phyloP scores from a whole-genome alignment of 2,329 filamentous ascomycete species.

The Trichophyton schoenleinii region DNA sequence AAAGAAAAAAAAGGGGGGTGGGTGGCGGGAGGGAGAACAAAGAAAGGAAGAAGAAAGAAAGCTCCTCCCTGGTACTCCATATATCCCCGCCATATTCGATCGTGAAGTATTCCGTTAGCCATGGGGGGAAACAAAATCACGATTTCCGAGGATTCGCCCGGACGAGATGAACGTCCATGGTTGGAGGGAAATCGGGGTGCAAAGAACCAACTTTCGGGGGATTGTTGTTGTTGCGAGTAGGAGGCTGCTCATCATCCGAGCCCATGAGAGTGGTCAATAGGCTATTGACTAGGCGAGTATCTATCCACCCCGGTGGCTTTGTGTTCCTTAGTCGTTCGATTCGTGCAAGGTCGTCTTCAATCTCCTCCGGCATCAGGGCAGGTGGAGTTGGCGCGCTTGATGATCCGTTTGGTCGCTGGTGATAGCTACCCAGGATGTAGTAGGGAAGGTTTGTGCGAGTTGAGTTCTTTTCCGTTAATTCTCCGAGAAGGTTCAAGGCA shows the following conservation, averaged over 20 bases:
- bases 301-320: conserved; percentile 32
- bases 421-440: conserved; percentile 35
- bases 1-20: not conserved
- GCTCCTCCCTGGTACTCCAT: too few species aligned
- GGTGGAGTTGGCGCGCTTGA: conserved; percentile 30
- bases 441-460: conserved; percentile 36
- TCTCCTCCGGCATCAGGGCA: conserved; percentile 35
- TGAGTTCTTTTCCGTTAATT: conserved; percentile 41
- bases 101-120: not conserved
- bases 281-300: conserved; percentile 29
- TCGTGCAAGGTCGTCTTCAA: conserved; percentile 34
- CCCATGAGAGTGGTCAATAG: conserved; percentile 23
- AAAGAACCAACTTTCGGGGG: conserved; percentile 24
- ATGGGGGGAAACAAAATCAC: not conserved
- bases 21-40: not conserved
- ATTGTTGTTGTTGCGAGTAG: not conserved
- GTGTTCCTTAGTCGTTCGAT: conserved; percentile 27
- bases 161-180: conserved; percentile 33
- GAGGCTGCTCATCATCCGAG: conserved; percentile 1
- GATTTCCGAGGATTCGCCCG: conserved; percentile 18
- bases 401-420: conserved; percentile 31
- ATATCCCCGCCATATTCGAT: not conserved
- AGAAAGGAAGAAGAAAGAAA: not conserved
- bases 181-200: conserved; percentile 34
- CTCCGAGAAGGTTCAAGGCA: conserved; percentile 43